phyloP scores from a whole-genome alignment of 1,139 yeast species.

The Saccharomycopsis phalli region DNA sequence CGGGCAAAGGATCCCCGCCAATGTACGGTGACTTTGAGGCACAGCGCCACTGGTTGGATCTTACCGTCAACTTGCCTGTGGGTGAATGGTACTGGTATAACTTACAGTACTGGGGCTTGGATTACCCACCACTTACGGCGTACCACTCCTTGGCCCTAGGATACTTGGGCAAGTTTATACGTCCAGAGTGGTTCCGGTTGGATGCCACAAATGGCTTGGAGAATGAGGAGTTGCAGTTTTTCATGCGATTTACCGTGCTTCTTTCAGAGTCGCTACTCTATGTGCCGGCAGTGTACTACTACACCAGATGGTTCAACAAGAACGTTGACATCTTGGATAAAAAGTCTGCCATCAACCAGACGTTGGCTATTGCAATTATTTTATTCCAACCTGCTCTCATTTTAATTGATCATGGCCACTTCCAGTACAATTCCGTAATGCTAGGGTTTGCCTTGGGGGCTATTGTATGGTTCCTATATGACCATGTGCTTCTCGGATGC shows the following conservation, averaged over 20 bases:
- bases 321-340: slow-evolving; percentile 23
- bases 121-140: slow-evolving; percentile 96
- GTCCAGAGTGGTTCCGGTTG: slow-evolving; percentile 69
- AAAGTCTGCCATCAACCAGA: slow-evolving; percentile 63
- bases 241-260: slow-evolving; percentile 74
- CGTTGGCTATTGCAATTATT: slow-evolving; percentile 64
- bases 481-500: slow-evolving; percentile 62
- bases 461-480: slow-evolving; percentile 55
- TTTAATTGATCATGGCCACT: slow-evolving; percentile 93
- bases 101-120: slow-evolving; percentile 90
- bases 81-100: slow-evolving; percentile 84
- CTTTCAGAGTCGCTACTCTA: slow-evolving; percentile 66
- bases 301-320: slow-evolving; percentile 60
- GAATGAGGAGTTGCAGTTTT: slow-evolving; percentile 55
- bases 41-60: slow-evolving; percentile 96
- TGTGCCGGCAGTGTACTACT: slow-evolving; percentile 71
- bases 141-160: slow-evolving; percentile 84
- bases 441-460: slow-evolving; percentile 72
- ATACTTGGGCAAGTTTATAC: slow-evolving; percentile 51
- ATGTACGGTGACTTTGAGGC: slow-evolving; percentile 96
- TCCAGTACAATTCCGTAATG: slow-evolving; percentile 93
- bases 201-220: slow-evolving; percentile 71
- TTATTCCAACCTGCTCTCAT: slow-evolving; percentile 74
- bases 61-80: slow-evolving; percentile 69
- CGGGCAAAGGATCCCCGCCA: slow-evolving; percentile 64